phyloP scores from a whole-genome alignment of 768 basidiomycete species.

The Sistotremastrum suecicum region DNA sequence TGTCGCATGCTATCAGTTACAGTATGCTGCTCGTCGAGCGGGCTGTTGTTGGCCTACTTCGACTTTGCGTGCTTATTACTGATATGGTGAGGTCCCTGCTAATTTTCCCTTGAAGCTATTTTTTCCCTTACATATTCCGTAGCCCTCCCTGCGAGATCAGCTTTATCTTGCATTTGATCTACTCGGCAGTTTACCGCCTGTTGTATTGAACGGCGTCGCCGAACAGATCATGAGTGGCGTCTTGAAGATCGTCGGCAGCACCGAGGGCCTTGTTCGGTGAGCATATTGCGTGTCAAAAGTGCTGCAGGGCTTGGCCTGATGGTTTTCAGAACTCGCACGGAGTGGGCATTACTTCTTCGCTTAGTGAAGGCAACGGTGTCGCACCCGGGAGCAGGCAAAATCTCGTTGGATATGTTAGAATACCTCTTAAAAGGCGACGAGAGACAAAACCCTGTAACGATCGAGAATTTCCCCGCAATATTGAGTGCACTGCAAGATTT shows the following conservation, averaged over 20 bases:
- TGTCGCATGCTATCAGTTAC: slow-evolving; percentile 66
- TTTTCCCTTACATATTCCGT: background rate
- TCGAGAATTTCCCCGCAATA: slow-evolving; percentile 72
- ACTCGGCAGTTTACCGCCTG: slow-evolving; percentile 62
- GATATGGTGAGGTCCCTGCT: slow-evolving; percentile 41
- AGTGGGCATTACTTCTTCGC: slow-evolving; percentile 90
- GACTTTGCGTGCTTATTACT: slow-evolving; percentile 72
- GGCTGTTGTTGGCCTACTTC: slow-evolving; percentile 78
- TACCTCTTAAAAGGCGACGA: slow-evolving; percentile 50
- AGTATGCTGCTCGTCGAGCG: slow-evolving; percentile 87
- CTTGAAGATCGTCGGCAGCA: background rate
- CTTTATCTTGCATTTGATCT: slow-evolving; percentile 89
- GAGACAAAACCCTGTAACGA: slow-evolving; percentile 38
- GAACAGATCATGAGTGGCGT: slow-evolving; percentile 52
- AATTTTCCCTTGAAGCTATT: background rate
- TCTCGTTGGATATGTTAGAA: slow-evolving; percentile 69
- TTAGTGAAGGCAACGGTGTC: slow-evolving; percentile 74
- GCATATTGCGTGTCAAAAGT: too few species aligned
- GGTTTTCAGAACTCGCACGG: slow-evolving; percentile 71
- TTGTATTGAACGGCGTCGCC: slow-evolving; percentile 70
- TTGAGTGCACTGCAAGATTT: slow-evolving; percentile 79
- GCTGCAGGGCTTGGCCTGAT: slow-evolving; percentile 68
- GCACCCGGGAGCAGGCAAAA: slow-evolving; percentile 76
- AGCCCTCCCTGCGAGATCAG: slow-evolving; percentile 83
- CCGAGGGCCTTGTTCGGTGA: too few species aligned